phyloP scores from a whole-genome alignment of 2,329 filamentous ascomycete species.

The Tolypocladium tundrense region DNA sequence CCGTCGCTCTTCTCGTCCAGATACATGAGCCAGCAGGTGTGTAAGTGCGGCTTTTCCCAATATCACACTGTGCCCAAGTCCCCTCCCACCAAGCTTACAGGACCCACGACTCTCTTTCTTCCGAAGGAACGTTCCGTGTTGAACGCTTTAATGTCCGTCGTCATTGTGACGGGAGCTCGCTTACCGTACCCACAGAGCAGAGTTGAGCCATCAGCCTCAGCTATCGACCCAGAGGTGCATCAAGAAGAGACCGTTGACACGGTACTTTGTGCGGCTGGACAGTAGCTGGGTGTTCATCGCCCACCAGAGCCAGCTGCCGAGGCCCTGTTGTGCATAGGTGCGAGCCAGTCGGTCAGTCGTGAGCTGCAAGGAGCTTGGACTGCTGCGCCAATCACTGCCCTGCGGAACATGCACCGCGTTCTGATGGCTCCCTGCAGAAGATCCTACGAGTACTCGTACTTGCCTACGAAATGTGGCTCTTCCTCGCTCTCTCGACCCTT shows the following conservation, averaged over 20 bases:
- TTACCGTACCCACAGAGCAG: neutral
- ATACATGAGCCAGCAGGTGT: neutral
- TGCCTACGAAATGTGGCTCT: neutral
- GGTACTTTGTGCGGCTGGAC: neutral
- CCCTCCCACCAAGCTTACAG: neutral
- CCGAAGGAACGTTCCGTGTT: neutral
- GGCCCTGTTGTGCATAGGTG: neutral
- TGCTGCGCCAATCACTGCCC: neutral
- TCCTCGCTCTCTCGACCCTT: neutral
- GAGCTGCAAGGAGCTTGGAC: neutral
- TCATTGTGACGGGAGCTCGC: neutral
- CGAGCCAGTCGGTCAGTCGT: neutral
- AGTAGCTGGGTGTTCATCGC: neutral
- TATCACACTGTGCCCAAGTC: neutral
- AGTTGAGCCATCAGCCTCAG: neutral
- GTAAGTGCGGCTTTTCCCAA: neutral
- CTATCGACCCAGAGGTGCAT: neutral
- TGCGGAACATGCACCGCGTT: neutral
- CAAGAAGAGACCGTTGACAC: neutral
- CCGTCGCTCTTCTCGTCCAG: neutral
- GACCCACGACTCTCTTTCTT: neutral
- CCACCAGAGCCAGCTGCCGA: neutral
- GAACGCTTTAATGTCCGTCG: neutral
- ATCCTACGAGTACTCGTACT: neutral
- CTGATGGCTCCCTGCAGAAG: neutral